Base-by-base conservation (phyloP, 768 basidiomycete genomes). In the Xerocomellus intermedius region DNA sequence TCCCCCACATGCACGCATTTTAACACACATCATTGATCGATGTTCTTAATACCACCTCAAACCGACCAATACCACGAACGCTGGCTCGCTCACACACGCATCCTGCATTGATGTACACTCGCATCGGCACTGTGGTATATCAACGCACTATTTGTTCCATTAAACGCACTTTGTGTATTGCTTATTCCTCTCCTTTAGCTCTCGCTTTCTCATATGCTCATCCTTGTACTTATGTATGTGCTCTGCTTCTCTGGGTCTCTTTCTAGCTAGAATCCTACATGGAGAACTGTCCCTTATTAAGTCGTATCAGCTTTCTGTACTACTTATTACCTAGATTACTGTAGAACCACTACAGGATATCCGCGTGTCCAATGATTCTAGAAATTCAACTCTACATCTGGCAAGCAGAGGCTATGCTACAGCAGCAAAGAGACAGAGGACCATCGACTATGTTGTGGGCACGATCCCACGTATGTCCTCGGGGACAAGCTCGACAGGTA, bases 401-500 rank as follows among this genome's bases (percentile, higher is more conserved):
- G 5, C 14, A n/a, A 30, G 16, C 7, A 6, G 16, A n/a, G 48
- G 35, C 35, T 17, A 14, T 33, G 21, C 28, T n/a, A 6, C 28
- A 41, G 21, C 43, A 55, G 45, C 19, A 41, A 14, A 39, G n/a
- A 30, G 9, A 28, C n/a, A 28, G 4, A 19, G 17, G 12, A 44
- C 21, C 28, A 8, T 48, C n/a, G n/a, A n/a, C 39, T 57, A 62
- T 44, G 63, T 55, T 12, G 82, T 85, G 19, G 86, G 86, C 13
- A 89, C 82, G 55, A 82, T 80, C 60, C 77, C 76, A 47, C 85
- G 77, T 50, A 89, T 81, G 61, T 82, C 77, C 60, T 83, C 82
- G 2, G 85, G 87, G 2, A 89, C 85, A 44, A 89, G 68, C 42
- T 86, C 83, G 39, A 78, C 73, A 9, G 86, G 86, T 38, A 89